Evolutionary conservation across 2,329 filamentous ascomycete genomes (phyloP).

Genomic region (Colletotrichum siamense): DNA sequence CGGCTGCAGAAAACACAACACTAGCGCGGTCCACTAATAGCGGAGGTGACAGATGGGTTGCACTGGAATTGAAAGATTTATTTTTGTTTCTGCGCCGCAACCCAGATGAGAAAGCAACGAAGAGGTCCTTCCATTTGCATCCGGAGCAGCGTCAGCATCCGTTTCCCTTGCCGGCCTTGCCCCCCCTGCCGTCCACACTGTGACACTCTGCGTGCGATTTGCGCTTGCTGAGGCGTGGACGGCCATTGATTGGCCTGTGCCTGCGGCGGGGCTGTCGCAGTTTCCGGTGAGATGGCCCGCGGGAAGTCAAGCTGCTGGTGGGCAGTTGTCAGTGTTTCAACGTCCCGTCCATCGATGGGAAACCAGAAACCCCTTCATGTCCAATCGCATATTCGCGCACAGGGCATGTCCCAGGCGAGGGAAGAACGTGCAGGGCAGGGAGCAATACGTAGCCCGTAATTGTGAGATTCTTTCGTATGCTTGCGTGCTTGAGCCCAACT

Average conservation of each 20-base stretch:
- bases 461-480: neutral
- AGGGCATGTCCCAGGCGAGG: neutral
- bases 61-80: neutral
- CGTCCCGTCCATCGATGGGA: neutral
- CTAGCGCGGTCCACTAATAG: neutral
- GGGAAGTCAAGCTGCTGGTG: neutral
- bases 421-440: neutral
- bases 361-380: neutral
- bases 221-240: neutral
- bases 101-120: neutral
- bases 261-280: neutral
- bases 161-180: neutral
- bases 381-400: neutral
- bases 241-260: neutral
- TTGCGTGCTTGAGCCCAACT: neutral
- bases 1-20: neutral
- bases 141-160: neutral
- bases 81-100: neutral
- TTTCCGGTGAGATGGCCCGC: neutral
- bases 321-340: neutral
- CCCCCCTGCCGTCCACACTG: neutral
- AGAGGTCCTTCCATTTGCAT: neutral
- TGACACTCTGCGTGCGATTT: neutral
- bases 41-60: neutral
- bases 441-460: neutral